Evolutionary conservation across 192 early-diverging fungal species (phyloP).

Genomic region (Tieghemiomyces parasiticus): DNA sequence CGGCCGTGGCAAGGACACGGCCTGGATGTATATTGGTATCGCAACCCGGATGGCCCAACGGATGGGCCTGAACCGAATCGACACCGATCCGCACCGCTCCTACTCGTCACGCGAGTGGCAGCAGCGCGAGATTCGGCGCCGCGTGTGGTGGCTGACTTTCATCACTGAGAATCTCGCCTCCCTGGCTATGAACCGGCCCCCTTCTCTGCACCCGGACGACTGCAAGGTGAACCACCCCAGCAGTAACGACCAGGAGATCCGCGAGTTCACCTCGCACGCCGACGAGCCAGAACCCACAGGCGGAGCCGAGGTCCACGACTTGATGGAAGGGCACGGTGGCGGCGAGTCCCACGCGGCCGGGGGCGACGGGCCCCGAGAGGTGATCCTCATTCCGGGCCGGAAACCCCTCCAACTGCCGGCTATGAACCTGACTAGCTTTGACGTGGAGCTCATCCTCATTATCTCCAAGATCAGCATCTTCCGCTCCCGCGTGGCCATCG

Average conservation of each 20-base stretch:
- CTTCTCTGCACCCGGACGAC: constrained; percentile 11
- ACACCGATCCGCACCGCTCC: background rate
- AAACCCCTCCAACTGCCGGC: background rate
- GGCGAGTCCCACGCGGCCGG: too few relatives aligned
- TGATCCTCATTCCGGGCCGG: background rate
- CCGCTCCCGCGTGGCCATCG: constrained; percentile 1
- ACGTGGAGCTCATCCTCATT: constrained; percentile 2
- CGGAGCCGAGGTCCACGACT: too few relatives aligned
- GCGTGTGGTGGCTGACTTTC: constrained; percentile 10
- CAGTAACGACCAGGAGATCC: background rate
- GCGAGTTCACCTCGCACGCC: background rate
- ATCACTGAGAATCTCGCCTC: constrained; percentile 10
- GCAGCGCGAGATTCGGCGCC: background rate
- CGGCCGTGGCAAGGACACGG: constrained; percentile 9
- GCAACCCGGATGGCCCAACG: constrained; percentile 11
- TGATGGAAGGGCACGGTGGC: too few relatives aligned
- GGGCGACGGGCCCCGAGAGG: background rate
- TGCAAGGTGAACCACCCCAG: constrained; percentile 8
- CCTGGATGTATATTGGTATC: constrained; percentile 12
- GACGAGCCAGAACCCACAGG: too few relatives aligned
- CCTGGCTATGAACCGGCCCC: constrained; percentile 1
- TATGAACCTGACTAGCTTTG: constrained; percentile 1
- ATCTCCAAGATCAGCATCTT: background rate
- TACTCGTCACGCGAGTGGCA: constrained; percentile 6
- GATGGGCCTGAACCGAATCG: constrained; percentile 4